Evolutionary conservation across 192 early-diverging fungal species (phyloP).

Genomic region (Coemansia biformis): DNA sequence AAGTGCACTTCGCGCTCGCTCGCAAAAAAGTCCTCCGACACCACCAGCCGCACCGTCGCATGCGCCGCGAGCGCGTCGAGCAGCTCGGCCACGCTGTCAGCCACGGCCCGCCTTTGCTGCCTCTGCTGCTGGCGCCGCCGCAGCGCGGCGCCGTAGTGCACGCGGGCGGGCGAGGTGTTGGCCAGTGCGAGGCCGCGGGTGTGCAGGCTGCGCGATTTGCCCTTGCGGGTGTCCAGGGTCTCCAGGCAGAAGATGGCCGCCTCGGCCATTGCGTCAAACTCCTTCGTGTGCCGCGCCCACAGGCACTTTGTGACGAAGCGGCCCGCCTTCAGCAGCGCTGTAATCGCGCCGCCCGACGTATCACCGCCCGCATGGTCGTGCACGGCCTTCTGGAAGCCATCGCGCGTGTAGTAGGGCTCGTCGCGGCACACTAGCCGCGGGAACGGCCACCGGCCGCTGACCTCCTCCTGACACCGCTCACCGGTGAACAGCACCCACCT

Average conservation of each 20-base stretch:
- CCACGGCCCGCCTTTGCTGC: neutral
- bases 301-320: slow-evolving; percentile 59
- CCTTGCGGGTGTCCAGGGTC: slow-evolving; percentile 21
- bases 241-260: slow-evolving; percentile 72
- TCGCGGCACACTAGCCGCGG: slow-evolving; percentile 53
- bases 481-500: slow-evolving; percentile 64
- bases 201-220: neutral
- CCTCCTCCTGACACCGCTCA: slow-evolving; percentile 49
- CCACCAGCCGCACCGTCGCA: slow-evolving; percentile 54
- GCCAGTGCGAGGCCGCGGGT: neutral
- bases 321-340: slow-evolving; percentile 20
- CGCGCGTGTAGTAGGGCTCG: slow-evolving; percentile 61
- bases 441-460: slow-evolving; percentile 48
- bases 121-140: neutral
- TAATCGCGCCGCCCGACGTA: slow-evolving; percentile 15
- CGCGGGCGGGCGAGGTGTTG: neutral
- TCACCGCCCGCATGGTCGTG: slow-evolving; percentile 52
- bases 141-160: slow-evolving; percentile 1
- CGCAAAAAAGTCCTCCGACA: slow-evolving; percentile 70
- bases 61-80: slow-evolving; percentile 17
- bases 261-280: slow-evolving; percentile 59
- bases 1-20: slow-evolving; percentile 55
- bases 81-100: slow-evolving; percentile 15
- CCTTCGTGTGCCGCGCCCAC: slow-evolving; percentile 62
- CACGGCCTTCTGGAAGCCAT: slow-evolving; percentile 59